Base-by-base conservation (phyloP, 1,284 basidiomycete species). In the Ceratobasidium sp. region DNA sequence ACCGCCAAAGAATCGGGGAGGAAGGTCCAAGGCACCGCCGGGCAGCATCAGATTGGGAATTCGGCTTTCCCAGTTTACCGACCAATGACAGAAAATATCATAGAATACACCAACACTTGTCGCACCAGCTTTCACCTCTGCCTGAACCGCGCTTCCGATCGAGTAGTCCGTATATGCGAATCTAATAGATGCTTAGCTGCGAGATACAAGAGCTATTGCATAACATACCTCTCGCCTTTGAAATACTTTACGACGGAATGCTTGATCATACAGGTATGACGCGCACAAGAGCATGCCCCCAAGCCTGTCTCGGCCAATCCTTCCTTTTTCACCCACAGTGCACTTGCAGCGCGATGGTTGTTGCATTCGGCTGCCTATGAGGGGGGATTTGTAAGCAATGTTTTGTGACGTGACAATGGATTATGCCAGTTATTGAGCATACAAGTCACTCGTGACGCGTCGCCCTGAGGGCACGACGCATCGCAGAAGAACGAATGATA, bases 21-120 rank as follows among this genome's bases (percentile, higher is more conserved):
- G n/a, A 1, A 3, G 17, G 0, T 33, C 19, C 0, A 27, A 5
- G 4, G 36, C 14, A 11, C 29, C 1, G 3, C 11, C 14, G 2
- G 63, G 48, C 4, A 51, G 6, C 2, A 22, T 8, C 19, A 65
- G 22, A 1, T 24, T 0, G 2, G 44, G 15, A 1, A 29, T 8
- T 5, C 47, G 48, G 1, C 0, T 0, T 27, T 7, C 47, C 22
- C 50, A 36, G 7, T 27, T 27, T n/a, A 33, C 36, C 14, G 47
- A 29, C 45, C 48, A 65, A 22, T 65, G 63, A n/a, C 63, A 65
- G n/a, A 29, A 50, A 19, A 65, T 51, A n/a, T 65, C 31, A 27
- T 51, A 65, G 44, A 50, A 51, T 5, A 50, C 17, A 5, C 15
- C 44, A 14, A 65, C 14, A 6, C 47, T 2, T 9, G 44, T 33